Percentiles rank a stretch among this genome's conserved stretches.
These are phyloP conservation scores for Calcarisporium arbuscula DNA, from an alignment of 2,329 filamentous ascomycete genomes.

Conservation along the genomic window DNA sequence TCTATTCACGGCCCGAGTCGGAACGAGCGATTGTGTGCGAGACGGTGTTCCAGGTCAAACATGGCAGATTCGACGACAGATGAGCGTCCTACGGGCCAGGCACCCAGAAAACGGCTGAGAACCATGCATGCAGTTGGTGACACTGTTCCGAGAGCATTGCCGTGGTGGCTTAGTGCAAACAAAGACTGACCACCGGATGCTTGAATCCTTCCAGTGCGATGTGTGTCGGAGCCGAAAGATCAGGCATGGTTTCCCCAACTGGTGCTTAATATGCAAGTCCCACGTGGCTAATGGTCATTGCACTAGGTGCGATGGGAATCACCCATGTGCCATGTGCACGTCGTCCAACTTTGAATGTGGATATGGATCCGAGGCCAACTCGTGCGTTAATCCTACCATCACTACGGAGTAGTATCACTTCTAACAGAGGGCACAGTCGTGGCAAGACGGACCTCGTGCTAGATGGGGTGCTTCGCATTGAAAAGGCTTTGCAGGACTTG, in stretches of 20 bases:
- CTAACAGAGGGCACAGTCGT: slow-evolving; percentile 17
- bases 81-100: slow-evolving; percentile 23
- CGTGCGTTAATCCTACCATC: no score
- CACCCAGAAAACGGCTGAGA: slow-evolving; percentile 31
- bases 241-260: slow-evolving; percentile 23
- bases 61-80: no score
- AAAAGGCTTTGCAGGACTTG: slow-evolving; percentile 39
- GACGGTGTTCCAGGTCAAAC: no score
- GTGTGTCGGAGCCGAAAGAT: slow-evolving; percentile 41
- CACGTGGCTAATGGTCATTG: background rate
- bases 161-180: background rate
- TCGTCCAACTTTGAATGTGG: slow-evolving; percentile 31
- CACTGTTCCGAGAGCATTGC: background rate
- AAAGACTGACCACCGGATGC: background rate
- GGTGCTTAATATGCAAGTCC: slow-evolving; percentile 1
- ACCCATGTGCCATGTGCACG: slow-evolving; percentile 35
- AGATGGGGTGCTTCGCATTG: slow-evolving; percentile 42
- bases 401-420: no score
- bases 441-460: slow-evolving; percentile 47
- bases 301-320: slow-evolving; percentile 39
- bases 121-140: slow-evolving; percentile 35
- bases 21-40: no score
- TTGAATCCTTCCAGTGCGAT: slow-evolving; percentile 32
- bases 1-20: no score
- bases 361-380: slow-evolving; percentile 36